Evolutionary conservation across 2,329 filamentous ascomycete genomes (phyloP).

Genomic region (Cladosporium austrohemisphaericum): DNA sequence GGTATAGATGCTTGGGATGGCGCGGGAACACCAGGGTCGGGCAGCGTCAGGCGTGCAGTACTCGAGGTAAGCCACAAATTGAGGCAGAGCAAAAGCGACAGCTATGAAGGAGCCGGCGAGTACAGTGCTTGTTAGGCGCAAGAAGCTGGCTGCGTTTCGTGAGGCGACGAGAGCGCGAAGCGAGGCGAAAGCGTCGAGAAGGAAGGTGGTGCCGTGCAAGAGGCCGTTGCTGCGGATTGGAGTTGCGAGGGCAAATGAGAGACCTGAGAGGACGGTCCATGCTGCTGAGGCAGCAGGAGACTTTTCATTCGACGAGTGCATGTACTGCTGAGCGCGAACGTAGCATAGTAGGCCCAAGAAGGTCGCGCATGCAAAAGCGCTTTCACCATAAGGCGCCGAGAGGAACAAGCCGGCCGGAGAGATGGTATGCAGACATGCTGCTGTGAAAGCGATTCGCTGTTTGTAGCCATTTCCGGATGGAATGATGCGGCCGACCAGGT

Average conservation of each 20-base stretch:
- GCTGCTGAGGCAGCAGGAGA: background rate
- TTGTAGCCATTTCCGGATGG: slow-evolving; percentile 32
- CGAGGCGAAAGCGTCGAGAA: slow-evolving; percentile 54
- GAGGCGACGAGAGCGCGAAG: slow-evolving; percentile 38
- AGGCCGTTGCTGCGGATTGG: slow-evolving; percentile 82
- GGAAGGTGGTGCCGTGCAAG: slow-evolving; percentile 73
- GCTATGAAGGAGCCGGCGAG: slow-evolving; percentile 66
- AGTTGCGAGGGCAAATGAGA: slow-evolving; percentile 65
- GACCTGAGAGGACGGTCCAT: slow-evolving; percentile 27
- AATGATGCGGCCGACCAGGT: slow-evolving; percentile 59
- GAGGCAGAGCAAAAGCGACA: slow-evolving; percentile 66
- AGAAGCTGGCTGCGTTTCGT: slow-evolving; percentile 16
- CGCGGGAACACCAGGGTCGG: slow-evolving; percentile 69
- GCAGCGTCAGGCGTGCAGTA: slow-evolving; percentile 55
- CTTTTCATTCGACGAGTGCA: background rate
- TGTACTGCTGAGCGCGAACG: slow-evolving; percentile 42
- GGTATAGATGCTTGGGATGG: slow-evolving; percentile 81
- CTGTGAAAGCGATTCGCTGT: slow-evolving; percentile 58
- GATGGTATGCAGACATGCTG: slow-evolving; percentile 72
- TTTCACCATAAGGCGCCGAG: slow-evolving; percentile 80
- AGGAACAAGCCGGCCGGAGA: slow-evolving; percentile 89
- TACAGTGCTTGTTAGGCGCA: slow-evolving; percentile 42
- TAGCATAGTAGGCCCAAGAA: slow-evolving; percentile 72
- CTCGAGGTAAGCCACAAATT: slow-evolving; percentile 67
- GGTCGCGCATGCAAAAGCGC: slow-evolving; percentile 71